Base-by-base conservation (phyloP, 306 rosid species). In the Hippophae gyantsensis region DNA sequence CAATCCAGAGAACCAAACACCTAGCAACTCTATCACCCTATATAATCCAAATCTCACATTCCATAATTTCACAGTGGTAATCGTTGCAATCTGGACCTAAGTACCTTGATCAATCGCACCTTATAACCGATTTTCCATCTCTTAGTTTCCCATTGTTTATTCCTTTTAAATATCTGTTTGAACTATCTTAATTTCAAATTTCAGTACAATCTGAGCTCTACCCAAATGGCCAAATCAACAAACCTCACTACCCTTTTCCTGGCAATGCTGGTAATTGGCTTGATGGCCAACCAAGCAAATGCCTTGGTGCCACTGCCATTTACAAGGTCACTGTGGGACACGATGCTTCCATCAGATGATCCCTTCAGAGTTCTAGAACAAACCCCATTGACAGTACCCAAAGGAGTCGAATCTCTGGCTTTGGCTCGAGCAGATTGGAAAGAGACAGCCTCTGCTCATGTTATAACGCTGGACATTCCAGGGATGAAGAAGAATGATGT, bases 381-480 rank as follows among this genome's bases (percentile, higher is more conserved):
- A 27, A 57, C 52, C 46, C 79, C 81, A 1, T 56, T 68, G 3
- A 69, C 58, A 56, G 10, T 72, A 18, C 71, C 73, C 41, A 52
- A 14, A 23, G 68, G 56, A 13, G 2, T 66, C 7, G 82, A 70
- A 1, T 42, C 60, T 2, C 49, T 75, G 0, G 71, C 79, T 1
- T 8, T 73, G 47, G 85, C 82, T 0, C 75, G 72, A 5, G 77
- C 79, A 2, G 85, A 80, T 42, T 80, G 82, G 85, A 76, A 65
- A 52, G 80, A 77, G 57, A 81, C 76, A 0, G 8, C 70, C 0
- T 9, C 69, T 0, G 70, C 51, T 4, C 85, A 80, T 13, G 23
- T 67, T 10, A 76, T 80, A 7, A 3, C 42, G 3, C 4, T 80
- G 52, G 85, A 80, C 56, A 2, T 76, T 0, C 79, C 82, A 0